Conservation (phyloP, 202 grass and related monocot species). For the Hordeum pubiflorum region DNA sequence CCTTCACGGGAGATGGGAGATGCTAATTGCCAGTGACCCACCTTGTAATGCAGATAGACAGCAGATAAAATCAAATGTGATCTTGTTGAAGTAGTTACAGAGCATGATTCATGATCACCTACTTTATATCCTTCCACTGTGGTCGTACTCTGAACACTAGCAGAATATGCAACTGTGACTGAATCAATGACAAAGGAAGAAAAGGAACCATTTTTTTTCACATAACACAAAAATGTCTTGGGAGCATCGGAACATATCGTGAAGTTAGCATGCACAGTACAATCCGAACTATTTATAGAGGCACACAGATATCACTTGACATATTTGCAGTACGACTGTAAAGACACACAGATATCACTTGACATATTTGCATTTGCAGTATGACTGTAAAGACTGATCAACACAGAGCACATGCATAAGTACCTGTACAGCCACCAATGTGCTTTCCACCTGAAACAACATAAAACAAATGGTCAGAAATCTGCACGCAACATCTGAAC, state of each 20-base stretch:
- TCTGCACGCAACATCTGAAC: neutral
- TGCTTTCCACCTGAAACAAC: constrained; percentile 69
- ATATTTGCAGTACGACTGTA: constrained; percentile 11
- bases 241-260: constrained; percentile 5
- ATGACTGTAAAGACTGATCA: constrained; percentile 17
- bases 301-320: neutral
- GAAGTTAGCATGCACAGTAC: neutral
- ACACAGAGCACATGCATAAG: constrained; percentile 1
- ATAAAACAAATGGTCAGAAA: constrained; percentile 28
- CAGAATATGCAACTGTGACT: neutral
- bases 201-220: constrained; percentile 1
- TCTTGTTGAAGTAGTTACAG: neutral
- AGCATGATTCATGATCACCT: neutral
- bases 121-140: neutral
- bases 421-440: constrained; percentile 91
- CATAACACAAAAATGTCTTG: neutral
- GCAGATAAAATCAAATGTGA: neutral
- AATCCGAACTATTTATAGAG: neutral
- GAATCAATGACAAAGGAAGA: neutral
- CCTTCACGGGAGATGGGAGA: neutral
- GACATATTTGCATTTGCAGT: constrained; percentile 4
- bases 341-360: constrained; percentile 5
- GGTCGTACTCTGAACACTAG: neutral
- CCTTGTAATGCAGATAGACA: constrained; percentile 16
- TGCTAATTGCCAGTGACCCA: neutral